Percentiles rank a stretch among this genome's conserved stretches.
Evolutionary conservation across 371 early-diverging fungal species (phyloP).

Genomic region (Chytridium lagenaria): DNA sequence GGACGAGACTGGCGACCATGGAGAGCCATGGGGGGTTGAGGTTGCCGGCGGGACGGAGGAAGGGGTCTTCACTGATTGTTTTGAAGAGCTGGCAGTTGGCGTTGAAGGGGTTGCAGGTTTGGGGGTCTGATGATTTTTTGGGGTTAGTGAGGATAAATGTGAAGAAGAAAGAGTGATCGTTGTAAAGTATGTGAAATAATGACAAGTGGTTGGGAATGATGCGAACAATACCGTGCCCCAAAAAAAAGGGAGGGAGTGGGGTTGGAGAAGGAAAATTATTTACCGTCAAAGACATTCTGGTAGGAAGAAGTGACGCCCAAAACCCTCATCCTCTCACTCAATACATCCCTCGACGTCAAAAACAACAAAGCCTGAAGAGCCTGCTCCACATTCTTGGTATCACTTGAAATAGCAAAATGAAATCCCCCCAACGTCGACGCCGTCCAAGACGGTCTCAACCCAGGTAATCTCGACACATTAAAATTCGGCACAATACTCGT

Average conservation of each 20-base stretch:
- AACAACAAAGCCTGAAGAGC: slow-evolving; percentile 1
- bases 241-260: no score
- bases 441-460: background rate
- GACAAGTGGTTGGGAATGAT: no score
- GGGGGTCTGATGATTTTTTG: no score
- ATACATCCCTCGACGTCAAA: background rate
- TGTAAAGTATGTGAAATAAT: no score
- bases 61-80: background rate
- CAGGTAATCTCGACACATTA: background rate
- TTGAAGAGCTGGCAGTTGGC: background rate
- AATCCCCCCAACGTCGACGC: slow-evolving; percentile 12
- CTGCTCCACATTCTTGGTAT: background rate
- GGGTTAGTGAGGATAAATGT: no score
- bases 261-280: no score
- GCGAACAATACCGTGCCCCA: no score
- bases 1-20: background rate
- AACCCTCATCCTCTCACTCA: background rate
- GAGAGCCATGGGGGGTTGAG: background rate
- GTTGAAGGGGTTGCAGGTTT: background rate
- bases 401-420: slow-evolving; percentile 10
- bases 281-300: background rate
- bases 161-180: no score
- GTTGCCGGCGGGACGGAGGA: background rate
- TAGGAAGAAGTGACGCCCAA: slow-evolving; percentile 11
- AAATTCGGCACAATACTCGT: no score